Conservation (phyloP, 306 rosid genomes). For the Rosa lucieae region DNA sequence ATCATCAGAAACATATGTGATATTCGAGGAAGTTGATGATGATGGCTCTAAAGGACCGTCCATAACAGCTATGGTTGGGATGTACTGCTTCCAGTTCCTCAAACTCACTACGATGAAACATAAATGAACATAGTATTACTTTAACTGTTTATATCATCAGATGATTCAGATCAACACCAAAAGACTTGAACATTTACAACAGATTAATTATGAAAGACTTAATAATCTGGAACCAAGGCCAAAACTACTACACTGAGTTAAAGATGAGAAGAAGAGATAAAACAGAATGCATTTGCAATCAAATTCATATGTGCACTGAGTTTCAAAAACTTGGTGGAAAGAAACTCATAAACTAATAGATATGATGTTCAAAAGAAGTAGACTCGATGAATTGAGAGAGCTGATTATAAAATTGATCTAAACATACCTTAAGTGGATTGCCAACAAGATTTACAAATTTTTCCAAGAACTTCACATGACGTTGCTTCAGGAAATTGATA, state of each 20-base stretch:
- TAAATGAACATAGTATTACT: conserved; percentile 12
- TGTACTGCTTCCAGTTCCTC: conserved; percentile 64
- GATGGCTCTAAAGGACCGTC: conserved; percentile 64
- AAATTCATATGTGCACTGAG: no score
- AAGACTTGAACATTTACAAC: neutral
- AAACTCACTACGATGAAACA: conserved; percentile 49
- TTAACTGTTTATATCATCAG: conserved; percentile 5
- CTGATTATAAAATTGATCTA: no score
- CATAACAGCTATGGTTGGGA: conserved; percentile 41
- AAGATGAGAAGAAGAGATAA: neutral
- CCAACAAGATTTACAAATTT: no score
- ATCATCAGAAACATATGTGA: conserved; percentile 54
- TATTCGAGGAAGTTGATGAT: conserved; percentile 42
- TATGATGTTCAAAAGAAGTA: no score
- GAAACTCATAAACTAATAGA: no score
- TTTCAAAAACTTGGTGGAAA: no score
- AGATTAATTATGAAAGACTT: neutral
- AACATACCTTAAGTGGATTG: no score
- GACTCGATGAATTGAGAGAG: no score
- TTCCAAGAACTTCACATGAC: no score
- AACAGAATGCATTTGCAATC: no score
- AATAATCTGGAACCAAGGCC: neutral
- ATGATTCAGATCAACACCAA: neutral
- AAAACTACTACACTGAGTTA: neutral
- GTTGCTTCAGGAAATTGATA: no score